Evolutionary conservation across 1,284 basidiomycete species (phyloP), one percentile per base, ranked within the genome.

Genomic region (Austroboletus rostrupii): DNA sequence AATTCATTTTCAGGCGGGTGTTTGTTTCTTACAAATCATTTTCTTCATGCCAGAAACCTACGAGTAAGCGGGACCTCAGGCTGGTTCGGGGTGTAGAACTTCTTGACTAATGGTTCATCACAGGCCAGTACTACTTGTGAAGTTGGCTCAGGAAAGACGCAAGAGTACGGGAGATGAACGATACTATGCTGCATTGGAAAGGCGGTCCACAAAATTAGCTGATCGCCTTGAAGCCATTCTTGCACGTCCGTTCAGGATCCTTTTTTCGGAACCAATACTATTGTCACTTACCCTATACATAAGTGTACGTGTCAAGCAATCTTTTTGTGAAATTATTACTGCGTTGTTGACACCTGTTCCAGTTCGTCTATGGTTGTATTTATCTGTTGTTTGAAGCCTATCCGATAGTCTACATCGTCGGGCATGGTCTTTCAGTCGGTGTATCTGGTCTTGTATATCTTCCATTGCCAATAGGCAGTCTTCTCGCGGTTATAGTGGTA

Each of bases 1-100:
- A 53, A 55, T 12, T 5, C 17, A 19, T 36, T 23, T 37, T 16
- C 45, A 75, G 73, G 70, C 75, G 40, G 72, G 75, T 6, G 52
- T 67, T 7, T 81, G 77, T 53, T 67, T 69, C 44, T 12, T 81
- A 10, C 49, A 78, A 23, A 78, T 87, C 53, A 44, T 89, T 35
- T 75, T 92, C 49, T 81, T 83, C 3, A 67, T 94, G 0, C 87
- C 87, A 1, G 91, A 94, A 70, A 92, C 91, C 1, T 84, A 77
- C 53, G 64, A 65, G 74, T 79, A 58, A 54, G 76, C 58, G 9
- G 29, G 36, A n/a, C 13, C 41, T 45, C 9, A 26, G 6, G 23
- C 23, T 26, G 23, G 3, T 13, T 46, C 33, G 16, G 6, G 9
- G 23, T 41, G 19, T 20, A 28, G 13, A 17, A 3, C 19, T 16